A percentile compares a stretch with the other conserved stretches of the same genome.
Conservation (phyloP, 805 yeast genomes). For the Grigorovia yakushimaensis region DNA sequence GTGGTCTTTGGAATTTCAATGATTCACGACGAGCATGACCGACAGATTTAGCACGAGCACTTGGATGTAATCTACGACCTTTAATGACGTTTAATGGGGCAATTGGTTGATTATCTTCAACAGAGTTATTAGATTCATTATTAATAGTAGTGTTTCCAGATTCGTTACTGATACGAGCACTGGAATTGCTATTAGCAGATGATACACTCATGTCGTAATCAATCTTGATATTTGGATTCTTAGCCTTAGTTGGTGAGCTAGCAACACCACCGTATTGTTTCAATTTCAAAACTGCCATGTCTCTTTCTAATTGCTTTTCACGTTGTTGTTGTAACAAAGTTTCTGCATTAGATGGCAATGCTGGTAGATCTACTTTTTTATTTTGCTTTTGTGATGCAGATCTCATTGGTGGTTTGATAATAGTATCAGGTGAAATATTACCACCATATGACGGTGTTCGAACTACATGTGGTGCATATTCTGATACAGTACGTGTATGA, state of each 20-base stretch:
- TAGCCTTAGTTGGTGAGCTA: conserved; percentile 2
- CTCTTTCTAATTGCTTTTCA: conserved; percentile 15
- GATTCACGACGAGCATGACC: conserved; percentile 59
- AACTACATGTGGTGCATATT: conserved; percentile 23
- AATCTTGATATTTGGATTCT: neutral
- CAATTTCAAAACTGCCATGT: conserved; percentile 13
- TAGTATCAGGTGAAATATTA: conserved; percentile 3
- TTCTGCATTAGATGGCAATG: conserved; percentile 29
- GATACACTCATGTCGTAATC: neutral
- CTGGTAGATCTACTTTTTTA: conserved; percentile 23
- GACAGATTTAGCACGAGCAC: conserved; percentile 80
- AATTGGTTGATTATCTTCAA: conserved; percentile 11
- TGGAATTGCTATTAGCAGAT: neutral
- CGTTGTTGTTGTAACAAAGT: conserved; percentile 25
- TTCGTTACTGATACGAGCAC: neutral
- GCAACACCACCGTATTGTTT: neutral
- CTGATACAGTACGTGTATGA: conserved; percentile 34
- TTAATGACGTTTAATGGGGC: conserved; percentile 18
- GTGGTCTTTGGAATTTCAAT: conserved; percentile 30
- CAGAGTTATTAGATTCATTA: conserved; percentile 3
- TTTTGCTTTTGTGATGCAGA: conserved; percentile 23
- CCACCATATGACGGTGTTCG: conserved; percentile 26
- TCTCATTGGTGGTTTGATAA: conserved; percentile 14
- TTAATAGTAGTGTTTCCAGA: neutral
- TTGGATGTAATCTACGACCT: conserved; percentile 49